phyloP scores from a whole-genome alignment of 2,329 filamentous ascomycete genomes.

The Aspergillus eucalypticola region DNA sequence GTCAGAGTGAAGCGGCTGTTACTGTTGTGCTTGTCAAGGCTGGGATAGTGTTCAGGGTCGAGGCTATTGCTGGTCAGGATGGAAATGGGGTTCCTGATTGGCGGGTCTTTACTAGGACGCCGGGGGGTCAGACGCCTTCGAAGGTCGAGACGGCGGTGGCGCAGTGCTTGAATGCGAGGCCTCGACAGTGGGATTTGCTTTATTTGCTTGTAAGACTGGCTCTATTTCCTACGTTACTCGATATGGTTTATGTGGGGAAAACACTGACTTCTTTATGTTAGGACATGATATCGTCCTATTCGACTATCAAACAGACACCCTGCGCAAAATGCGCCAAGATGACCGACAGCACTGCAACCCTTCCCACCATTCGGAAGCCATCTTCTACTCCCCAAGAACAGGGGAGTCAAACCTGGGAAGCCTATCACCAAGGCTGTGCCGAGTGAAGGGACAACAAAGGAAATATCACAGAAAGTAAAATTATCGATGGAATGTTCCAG shows the following conservation, averaged over 20 bases:
- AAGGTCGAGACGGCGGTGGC: slow-evolving; percentile 39
- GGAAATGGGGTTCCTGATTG: slow-evolving; percentile 30
- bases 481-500: too few relatives aligned
- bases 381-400: slow-evolving; percentile 20
- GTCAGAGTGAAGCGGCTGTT: slow-evolving; percentile 27
- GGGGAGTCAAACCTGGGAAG: slow-evolving; percentile 33
- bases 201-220: slow-evolving; percentile 39
- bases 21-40: slow-evolving; percentile 34
- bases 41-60: slow-evolving; percentile 38
- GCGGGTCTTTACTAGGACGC: slow-evolving; percentile 33
- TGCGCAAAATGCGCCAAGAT: slow-evolving; percentile 43
- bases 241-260: not conserved
- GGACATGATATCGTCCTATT: slow-evolving; percentile 47
- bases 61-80: slow-evolving; percentile 23
- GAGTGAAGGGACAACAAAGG: not conserved
- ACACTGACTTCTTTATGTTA: slow-evolving; percentile 13
- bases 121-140: slow-evolving; percentile 26
- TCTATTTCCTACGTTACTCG: not conserved
- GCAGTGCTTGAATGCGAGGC: slow-evolving; percentile 37
- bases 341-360: slow-evolving; percentile 40
- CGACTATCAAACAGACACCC: slow-evolving; percentile 40
- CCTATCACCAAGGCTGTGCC: slow-evolving; percentile 37
- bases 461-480: not conserved
- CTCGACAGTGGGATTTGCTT: slow-evolving; percentile 41
- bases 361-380: slow-evolving; percentile 40